phyloP scores from a whole-genome alignment of 2,329 filamentous ascomycete genomes.

The Ophiocordyceps camponoti-saundersi region DNA sequence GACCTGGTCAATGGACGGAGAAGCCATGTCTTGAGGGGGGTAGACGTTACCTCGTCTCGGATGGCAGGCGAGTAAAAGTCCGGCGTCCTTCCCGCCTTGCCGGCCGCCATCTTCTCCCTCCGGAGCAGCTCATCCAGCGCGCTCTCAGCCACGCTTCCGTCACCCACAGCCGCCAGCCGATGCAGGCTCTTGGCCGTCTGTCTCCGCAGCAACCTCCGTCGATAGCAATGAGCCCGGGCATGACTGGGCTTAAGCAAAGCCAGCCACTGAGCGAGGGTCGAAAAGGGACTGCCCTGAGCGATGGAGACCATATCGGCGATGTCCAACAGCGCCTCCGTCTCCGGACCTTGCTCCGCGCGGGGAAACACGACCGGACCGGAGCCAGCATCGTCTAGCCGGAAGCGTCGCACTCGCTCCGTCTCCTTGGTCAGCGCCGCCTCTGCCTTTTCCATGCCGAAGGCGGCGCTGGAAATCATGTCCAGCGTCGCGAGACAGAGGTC shows the following conservation, averaged over 20 bases:
- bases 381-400: background rate
- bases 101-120: slow-evolving; percentile 14
- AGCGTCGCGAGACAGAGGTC: slow-evolving; percentile 16
- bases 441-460: slow-evolving; percentile 13
- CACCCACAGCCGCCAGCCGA: slow-evolving; percentile 3
- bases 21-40: background rate
- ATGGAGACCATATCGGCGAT: slow-evolving; percentile 10
- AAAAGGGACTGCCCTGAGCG: slow-evolving; percentile 8
- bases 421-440: slow-evolving; percentile 6
- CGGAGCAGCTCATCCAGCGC: slow-evolving; percentile 17
- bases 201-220: slow-evolving; percentile 6
- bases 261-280: slow-evolving; percentile 6
- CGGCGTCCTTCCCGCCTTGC: slow-evolving; percentile 12
- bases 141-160: slow-evolving; percentile 4
- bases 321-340: slow-evolving; percentile 8
- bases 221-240: slow-evolving; percentile 9
- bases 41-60: slow-evolving; percentile 18
- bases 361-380: slow-evolving; percentile 4
- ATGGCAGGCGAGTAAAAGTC: slow-evolving; percentile 15
- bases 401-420: slow-evolving; percentile 2
- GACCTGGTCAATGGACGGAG: background rate
- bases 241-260: slow-evolving; percentile 9
- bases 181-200: slow-evolving; percentile 8
- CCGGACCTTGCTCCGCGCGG: slow-evolving; percentile 3
- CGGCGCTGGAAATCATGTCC: slow-evolving; percentile 17